Percentiles rank a stretch among this genome's conserved stretches.
Evolutionary conservation across 176 grass and related monocot genomes (phyloP).

Genomic region (Lolium rigidum): DNA sequence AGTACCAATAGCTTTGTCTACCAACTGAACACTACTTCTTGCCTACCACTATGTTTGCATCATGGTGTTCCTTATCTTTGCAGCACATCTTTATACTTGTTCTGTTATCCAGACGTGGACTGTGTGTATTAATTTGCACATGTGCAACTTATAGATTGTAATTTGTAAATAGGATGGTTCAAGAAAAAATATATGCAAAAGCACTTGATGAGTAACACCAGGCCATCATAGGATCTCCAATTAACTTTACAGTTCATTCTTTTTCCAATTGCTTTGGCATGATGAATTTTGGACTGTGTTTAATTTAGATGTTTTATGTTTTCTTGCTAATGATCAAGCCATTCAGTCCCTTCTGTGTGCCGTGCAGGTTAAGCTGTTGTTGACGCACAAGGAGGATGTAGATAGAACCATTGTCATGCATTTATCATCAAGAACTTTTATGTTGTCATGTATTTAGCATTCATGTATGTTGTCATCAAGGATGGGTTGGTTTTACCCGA

Average conservation of each 20-base stretch:
- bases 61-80: no score
- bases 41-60: no score
- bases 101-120: no score
- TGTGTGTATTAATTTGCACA: no score
- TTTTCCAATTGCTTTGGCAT: conserved; percentile 8
- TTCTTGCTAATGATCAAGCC: conserved; percentile 22
- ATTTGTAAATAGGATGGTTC: background rate
- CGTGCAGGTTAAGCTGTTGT: background rate
- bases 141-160: no score
- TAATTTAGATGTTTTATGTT: background rate
- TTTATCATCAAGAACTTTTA: background rate
- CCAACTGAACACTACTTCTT: no score
- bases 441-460: no score
- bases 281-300: background rate
- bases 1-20: no score
- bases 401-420: background rate
- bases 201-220: conserved; percentile 8
- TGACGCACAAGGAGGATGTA: background rate
- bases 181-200: conserved; percentile 1
- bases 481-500: no score
- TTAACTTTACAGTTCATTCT: background rate
- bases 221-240: background rate
- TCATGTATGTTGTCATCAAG: no score
- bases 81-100: no score
- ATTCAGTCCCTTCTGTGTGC: background rate